These are phyloP conservation scores for Colletotrichum sp. DNA, from an alignment of 2,329 filamentous ascomycete genomes.

Conservation along the genomic window DNA sequence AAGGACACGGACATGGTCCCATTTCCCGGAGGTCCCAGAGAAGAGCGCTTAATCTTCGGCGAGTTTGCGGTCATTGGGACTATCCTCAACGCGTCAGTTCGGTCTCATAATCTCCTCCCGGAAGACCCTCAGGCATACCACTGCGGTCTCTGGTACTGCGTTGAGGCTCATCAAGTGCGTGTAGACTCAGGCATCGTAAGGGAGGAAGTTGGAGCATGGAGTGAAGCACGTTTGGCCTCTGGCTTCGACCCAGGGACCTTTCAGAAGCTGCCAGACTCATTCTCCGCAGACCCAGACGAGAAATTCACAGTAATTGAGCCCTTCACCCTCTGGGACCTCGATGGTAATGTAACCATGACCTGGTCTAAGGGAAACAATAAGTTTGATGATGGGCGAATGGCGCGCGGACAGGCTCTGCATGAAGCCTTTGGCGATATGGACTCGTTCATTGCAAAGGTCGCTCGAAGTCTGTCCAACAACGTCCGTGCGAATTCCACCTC, in stretches of 20 bases:
- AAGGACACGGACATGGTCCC: not conserved
- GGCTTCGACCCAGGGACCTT: not conserved
- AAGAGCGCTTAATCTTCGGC: not conserved
- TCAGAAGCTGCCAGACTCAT: not conserved
- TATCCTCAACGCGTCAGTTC: not conserved
- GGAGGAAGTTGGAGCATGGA: not conserved
- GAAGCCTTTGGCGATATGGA: not conserved
- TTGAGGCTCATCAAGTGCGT: not conserved
- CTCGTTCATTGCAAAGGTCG: not conserved
- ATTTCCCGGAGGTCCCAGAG: not conserved
- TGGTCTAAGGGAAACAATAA: too few relatives aligned
- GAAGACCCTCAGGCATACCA: not conserved
- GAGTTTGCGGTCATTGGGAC: not conserved
- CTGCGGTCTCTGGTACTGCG: not conserved
- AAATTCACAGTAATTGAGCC: not conserved
- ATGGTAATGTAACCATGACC: not conserved
- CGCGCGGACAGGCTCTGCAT: not conserved
- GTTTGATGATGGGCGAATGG: not conserved
- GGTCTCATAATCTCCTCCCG: not conserved
- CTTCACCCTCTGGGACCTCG: fast-evolving
- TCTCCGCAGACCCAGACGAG: not conserved
- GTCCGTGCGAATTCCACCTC: not conserved
- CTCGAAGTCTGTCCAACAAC: not conserved
- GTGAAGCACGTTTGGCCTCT: not conserved
- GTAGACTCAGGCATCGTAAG: not conserved